Conservation (phyloP, 345 rosid species). For the Capsella bursapastoris region DNA sequence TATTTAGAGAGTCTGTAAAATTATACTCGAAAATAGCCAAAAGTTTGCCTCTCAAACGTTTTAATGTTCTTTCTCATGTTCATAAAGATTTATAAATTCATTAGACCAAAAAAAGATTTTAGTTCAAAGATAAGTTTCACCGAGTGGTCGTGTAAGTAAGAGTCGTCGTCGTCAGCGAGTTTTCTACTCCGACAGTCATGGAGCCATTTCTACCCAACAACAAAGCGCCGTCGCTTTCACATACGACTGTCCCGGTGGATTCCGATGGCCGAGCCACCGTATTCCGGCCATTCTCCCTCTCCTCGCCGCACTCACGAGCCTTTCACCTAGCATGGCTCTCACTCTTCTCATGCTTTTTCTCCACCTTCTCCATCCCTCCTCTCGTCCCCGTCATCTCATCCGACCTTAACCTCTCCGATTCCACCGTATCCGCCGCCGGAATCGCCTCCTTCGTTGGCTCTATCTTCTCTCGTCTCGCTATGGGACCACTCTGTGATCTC, state of each 20-base stretch:
- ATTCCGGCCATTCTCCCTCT: constrained; percentile 60
- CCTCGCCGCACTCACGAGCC: constrained; percentile 74
- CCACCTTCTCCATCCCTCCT: constrained; percentile 92
- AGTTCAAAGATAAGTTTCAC: not conserved
- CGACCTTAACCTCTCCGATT: constrained; percentile 60
- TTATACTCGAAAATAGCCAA: not conserved
- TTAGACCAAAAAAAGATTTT: not conserved
- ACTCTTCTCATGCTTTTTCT: constrained; percentile 82
- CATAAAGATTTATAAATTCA: too few species aligned
- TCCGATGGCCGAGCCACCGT: constrained; percentile 58
- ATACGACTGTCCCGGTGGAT: constrained; percentile 54
- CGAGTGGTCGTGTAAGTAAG: not conserved
- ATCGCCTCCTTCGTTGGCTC: constrained; percentile 80
- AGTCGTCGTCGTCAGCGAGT: not conserved
- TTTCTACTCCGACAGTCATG: not conserved
- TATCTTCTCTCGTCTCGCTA: constrained; percentile 84
- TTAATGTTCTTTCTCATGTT: not conserved
- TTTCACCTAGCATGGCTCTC: constrained; percentile 90
- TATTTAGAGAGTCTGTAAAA: not conserved
- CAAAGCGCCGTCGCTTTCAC: not conserved
- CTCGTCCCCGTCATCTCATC: constrained; percentile 68
- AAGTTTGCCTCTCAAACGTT: not conserved
- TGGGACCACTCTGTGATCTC: constrained; percentile 81
- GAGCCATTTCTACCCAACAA: constrained; percentile 13
- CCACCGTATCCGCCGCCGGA: constrained; percentile 60